phyloP scores from a whole-genome alignment of 2,329 filamentous ascomycete species.

The Aspergillus brasiliensis region DNA sequence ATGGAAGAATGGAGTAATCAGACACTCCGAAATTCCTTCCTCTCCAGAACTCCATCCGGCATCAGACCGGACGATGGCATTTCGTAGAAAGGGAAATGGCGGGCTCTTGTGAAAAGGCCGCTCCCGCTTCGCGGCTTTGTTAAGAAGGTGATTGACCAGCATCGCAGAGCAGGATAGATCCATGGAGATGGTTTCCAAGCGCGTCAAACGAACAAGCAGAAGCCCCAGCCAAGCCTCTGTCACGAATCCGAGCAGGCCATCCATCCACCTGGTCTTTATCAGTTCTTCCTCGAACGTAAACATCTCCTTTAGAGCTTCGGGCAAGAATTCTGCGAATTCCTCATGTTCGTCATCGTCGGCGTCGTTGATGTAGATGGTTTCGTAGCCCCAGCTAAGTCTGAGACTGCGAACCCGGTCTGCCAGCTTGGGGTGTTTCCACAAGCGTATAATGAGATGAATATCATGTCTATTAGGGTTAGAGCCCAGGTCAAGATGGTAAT shows the following conservation, averaged over 20 bases:
- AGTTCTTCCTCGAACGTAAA: background rate
- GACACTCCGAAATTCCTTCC: background rate
- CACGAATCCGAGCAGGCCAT: background rate
- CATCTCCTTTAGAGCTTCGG: background rate
- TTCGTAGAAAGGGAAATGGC: background rate
- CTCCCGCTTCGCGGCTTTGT: background rate
- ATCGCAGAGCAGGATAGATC: no score
- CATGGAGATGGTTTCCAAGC: background rate
- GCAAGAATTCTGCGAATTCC: background rate
- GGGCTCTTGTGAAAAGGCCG: background rate
- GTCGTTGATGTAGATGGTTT: background rate
- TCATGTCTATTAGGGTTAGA: no score
- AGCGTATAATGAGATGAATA: background rate
- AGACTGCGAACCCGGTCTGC: background rate
- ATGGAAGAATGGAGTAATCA: slow-evolving; percentile 4
- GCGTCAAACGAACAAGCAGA: background rate
- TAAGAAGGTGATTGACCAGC: background rate
- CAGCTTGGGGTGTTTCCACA: background rate
- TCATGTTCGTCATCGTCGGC: background rate
- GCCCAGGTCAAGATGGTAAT: background rate
- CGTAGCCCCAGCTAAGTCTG: background rate
- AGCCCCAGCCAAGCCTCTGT: background rate
- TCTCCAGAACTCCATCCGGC: no score
- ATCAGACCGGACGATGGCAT: no score
- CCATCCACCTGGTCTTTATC: background rate